A percentile compares a stretch with the other conserved stretches of the same genome.
Conservation (phyloP, 2,329 filamentous ascomycete genomes). For the Bisporella sp. region DNA sequence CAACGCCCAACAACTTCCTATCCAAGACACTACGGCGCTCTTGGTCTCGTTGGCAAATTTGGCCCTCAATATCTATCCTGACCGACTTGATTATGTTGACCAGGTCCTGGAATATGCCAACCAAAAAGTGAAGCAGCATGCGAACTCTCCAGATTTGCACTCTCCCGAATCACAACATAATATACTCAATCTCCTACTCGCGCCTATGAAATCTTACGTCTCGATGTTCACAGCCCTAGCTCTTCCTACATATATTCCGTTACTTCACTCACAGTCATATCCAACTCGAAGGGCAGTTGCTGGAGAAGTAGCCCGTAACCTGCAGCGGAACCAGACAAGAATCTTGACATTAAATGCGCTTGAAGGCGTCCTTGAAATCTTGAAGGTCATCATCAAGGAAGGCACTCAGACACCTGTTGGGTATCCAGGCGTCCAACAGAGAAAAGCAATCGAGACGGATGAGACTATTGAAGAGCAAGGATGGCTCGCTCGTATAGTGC, state of each 20-base stretch:
- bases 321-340: constrained; percentile 75
- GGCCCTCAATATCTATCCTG: constrained; percentile 91
- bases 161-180: constrained; percentile 81
- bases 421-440: constrained; percentile 74
- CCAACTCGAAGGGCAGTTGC: constrained; percentile 86
- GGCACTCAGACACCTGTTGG: constrained; percentile 77
- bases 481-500: constrained; percentile 88
- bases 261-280: constrained; percentile 88
- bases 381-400: constrained; percentile 90
- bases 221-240: constrained; percentile 96
- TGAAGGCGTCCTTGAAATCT: constrained; percentile 80
- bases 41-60: constrained; percentile 92
- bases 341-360: constrained; percentile 75
- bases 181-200: constrained; percentile 81
- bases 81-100: constrained; percentile 88
- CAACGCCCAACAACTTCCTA: constrained; percentile 80
- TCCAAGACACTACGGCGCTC: constrained; percentile 90
- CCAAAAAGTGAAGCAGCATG: constrained; percentile 78
- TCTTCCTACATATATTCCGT: constrained; percentile 83
- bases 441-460: constrained; percentile 79
- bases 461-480: constrained; percentile 98
- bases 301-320: constrained; percentile 73
- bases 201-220: constrained; percentile 80
- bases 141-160: constrained; percentile 93
- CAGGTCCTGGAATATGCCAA: constrained; percentile 87